Conservation (phyloP, 768 basidiomycete species). For the Collybiopsis luxurians region DNA sequence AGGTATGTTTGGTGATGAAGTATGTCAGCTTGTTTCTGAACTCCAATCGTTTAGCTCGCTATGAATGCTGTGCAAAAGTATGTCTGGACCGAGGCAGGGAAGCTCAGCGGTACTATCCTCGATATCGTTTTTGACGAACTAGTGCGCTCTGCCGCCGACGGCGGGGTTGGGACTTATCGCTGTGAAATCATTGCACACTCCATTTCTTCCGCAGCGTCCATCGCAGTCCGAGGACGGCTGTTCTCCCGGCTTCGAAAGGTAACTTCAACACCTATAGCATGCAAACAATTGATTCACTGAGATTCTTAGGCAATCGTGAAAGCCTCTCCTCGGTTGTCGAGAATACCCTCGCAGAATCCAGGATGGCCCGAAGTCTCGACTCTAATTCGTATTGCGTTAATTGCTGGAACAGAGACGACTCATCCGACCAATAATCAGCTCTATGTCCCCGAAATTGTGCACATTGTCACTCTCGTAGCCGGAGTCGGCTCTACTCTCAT, state of each 20-base stretch:
- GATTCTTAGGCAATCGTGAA: conserved; percentile 63
- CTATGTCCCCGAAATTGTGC: conserved; percentile 80
- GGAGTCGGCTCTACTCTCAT: conserved; percentile 72
- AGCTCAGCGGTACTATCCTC: conserved; percentile 60
- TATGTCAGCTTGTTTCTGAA: background rate
- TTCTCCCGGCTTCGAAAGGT: conserved; percentile 78
- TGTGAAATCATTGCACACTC: conserved; percentile 77
- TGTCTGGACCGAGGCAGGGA: conserved; percentile 77
- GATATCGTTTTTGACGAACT: conserved; percentile 81
- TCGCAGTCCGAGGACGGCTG: conserved; percentile 75
- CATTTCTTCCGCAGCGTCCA: conserved; percentile 66
- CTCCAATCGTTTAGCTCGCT: conserved; percentile 2
- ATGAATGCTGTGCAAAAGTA: conserved; percentile 50
- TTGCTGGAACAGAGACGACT: conserved; percentile 66
- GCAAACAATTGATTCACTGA: background rate
- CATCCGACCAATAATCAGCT: conserved; percentile 57
- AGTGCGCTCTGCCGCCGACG: conserved; percentile 79
- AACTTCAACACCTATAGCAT: background rate
- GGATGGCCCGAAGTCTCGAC: conserved; percentile 84
- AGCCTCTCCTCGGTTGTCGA: conserved; percentile 62
- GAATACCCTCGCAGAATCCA: conserved; percentile 62
- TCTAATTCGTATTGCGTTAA: conserved; percentile 70
- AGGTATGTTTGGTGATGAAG: conserved; percentile 39
- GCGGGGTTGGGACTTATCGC: conserved; percentile 69
- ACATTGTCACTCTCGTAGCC: conserved; percentile 75